Conservation (phyloP, 306 rosid genomes). For the Cicer yamashitae region DNA sequence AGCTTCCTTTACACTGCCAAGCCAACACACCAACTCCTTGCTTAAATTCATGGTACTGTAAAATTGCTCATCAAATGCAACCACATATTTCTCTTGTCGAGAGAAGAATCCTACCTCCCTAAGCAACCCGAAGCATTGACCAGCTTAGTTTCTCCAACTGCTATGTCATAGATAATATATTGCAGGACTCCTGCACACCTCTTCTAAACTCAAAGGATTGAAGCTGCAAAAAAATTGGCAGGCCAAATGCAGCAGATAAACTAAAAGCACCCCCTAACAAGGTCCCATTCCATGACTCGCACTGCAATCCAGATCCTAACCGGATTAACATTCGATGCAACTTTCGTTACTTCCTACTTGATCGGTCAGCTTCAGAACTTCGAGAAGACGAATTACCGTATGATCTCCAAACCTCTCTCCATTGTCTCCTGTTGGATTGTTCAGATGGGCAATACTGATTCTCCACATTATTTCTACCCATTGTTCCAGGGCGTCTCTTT, state of each 20-base stretch:
- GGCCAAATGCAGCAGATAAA: conserved; percentile 35
- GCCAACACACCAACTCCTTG: conserved; percentile 40
- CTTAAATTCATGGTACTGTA: conserved; percentile 24
- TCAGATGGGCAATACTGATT: conserved; percentile 67
- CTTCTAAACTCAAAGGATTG: conserved; percentile 26
- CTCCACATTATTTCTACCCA: conserved; percentile 66
- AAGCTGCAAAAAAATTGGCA: conserved; percentile 16
- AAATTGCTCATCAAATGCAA: neutral
- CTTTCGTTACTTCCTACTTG: conserved; percentile 59
- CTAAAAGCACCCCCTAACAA: conserved; percentile 37
- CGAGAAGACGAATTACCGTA: conserved; percentile 58
- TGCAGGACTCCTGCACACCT: conserved; percentile 11
- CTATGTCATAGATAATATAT: neutral
- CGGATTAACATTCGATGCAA: conserved; percentile 17
- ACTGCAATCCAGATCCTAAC: conserved; percentile 43
- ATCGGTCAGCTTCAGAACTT: conserved; percentile 63
- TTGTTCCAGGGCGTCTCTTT: conserved; percentile 70
- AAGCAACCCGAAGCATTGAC: conserved; percentile 25
- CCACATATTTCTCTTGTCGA: conserved; percentile 17
- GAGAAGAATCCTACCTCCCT: conserved; percentile 11
- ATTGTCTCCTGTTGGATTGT: conserved; percentile 64
- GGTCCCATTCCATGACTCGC: conserved; percentile 35
- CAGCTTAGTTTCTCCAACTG: conserved; percentile 26
- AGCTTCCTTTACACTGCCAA: conserved; percentile 43
- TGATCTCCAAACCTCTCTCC: conserved; percentile 79